Percentiles rank a stretch among this genome's conserved stretches.
Evolutionary conservation across 345 rosid species (phyloP).

Genomic region (Bretschneidera sinensis): DNA sequence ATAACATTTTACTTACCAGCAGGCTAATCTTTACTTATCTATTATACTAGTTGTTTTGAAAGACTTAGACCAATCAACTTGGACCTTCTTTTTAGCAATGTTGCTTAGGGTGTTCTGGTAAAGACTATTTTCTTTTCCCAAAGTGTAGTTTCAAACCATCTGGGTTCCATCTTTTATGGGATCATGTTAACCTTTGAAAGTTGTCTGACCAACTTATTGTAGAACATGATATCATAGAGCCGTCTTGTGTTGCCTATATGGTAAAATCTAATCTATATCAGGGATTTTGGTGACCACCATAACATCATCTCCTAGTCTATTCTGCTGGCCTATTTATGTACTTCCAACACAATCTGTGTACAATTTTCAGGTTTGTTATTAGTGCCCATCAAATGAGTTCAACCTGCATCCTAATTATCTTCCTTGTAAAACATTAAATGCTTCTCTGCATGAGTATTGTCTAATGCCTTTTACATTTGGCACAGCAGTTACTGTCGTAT

Average conservation of each 20-base stretch:
- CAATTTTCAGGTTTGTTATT: background rate
- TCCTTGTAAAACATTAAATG: background rate
- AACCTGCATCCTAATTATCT: background rate
- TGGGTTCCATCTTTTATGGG: background rate
- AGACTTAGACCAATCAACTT: background rate
- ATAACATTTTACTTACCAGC: background rate
- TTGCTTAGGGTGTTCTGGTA: no score
- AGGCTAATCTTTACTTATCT: background rate
- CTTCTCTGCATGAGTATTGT: slow-evolving; percentile 2
- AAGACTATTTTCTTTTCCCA: background rate
- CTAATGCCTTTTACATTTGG: slow-evolving; percentile 1
- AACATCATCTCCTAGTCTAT: no score
- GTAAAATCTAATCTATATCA: no score
- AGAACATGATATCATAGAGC: background rate
- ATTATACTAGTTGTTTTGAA: background rate
- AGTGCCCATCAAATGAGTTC: background rate
- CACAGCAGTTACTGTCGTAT: slow-evolving; percentile 3
- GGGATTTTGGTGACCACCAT: no score
- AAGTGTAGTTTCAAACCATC: background rate
- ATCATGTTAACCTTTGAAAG: background rate
- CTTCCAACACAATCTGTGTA: no score
- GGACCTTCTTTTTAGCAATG: background rate
- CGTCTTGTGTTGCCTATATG: background rate
- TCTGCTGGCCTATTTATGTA: no score
- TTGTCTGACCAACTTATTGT: background rate